These are phyloP conservation scores for Pyricularia grisea DNA, from an alignment of 2,329 filamentous ascomycete genomes.

Conservation along the genomic window DNA sequence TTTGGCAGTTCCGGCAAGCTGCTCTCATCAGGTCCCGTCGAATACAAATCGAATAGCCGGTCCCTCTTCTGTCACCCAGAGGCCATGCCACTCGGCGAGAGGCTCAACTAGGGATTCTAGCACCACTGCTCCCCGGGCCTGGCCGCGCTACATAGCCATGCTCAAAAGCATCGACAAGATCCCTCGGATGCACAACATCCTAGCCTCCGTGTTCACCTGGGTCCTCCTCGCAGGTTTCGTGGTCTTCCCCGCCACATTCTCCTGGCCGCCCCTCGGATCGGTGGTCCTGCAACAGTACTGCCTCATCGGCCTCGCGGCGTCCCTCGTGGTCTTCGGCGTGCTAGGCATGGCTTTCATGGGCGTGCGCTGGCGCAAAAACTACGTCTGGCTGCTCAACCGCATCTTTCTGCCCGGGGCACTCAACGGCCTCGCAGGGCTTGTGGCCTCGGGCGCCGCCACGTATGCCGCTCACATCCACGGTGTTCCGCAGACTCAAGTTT, in stretches of 20 bases:
- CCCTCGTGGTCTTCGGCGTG: constrained; percentile 25
- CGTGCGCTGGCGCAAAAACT: constrained; percentile 33
- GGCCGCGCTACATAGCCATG: constrained; percentile 32
- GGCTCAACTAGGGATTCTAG: not conserved
- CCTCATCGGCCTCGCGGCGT: constrained; percentile 26
- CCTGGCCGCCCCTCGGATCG: constrained; percentile 14
- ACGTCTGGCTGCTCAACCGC: constrained; percentile 43
- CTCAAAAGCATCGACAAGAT: constrained; percentile 36
- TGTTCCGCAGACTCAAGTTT: constrained; percentile 12
- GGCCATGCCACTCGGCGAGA: not conserved
- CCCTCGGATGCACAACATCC: constrained; percentile 34
- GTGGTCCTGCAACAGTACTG: constrained; percentile 17
- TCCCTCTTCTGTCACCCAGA: not conserved
- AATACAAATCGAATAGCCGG: not conserved
- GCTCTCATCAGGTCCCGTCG: not conserved
- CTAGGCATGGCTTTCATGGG: constrained; percentile 33
- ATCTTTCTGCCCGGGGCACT: constrained; percentile 35
- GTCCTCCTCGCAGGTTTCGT: constrained; percentile 43
- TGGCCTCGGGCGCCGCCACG: constrained; percentile 38
- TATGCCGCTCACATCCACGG: constrained; percentile 22
- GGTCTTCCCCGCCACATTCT: constrained; percentile 42
- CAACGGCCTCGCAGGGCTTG: constrained; percentile 38
- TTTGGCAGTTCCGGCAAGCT: not conserved
- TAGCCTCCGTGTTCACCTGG: constrained; percentile 35
- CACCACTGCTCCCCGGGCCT: constrained; percentile 4